phyloP scores from a whole-genome alignment of 148 eudicot species.

The Heliosperma pusillum region DNA sequence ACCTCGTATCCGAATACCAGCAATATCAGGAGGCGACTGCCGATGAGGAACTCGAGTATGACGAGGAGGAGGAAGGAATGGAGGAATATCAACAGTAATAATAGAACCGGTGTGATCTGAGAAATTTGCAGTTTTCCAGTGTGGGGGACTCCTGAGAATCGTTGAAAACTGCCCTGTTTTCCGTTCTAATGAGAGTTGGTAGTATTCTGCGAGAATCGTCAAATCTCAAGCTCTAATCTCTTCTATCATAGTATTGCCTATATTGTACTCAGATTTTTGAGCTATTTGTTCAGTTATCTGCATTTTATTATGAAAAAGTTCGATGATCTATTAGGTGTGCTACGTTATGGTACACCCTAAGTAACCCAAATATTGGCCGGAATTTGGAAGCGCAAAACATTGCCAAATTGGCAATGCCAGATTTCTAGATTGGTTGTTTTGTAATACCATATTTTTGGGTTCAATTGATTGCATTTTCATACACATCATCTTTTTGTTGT shows the following conservation, averaged over 20 bases:
- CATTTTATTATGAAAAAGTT: too few relatives aligned
- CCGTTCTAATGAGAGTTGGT: conserved; percentile 11
- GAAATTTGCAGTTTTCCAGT: conserved; percentile 1
- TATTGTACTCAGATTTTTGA: background rate
- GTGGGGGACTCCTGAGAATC: conserved; percentile 6
- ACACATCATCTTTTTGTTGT: too few relatives aligned
- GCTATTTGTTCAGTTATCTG: background rate
- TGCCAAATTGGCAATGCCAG: too few relatives aligned
- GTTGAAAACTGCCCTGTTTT: conserved; percentile 18
- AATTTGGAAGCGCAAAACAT: too few relatives aligned
- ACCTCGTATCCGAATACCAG: conserved; percentile 38
- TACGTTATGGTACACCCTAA: too few relatives aligned
- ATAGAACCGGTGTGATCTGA: background rate
- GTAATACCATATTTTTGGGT: too few relatives aligned
- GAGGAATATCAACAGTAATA: conserved; percentile 19
- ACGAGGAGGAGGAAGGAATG: conserved; percentile 27
- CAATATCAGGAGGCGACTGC: conserved; percentile 43
- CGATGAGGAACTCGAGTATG: conserved; percentile 36
- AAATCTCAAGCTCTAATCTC: background rate
- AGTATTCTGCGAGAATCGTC: background rate
- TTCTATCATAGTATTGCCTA: background rate
- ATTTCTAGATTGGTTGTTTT: too few relatives aligned
- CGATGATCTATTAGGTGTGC: too few relatives aligned
- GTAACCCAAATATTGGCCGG: too few relatives aligned
- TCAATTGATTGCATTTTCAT: too few relatives aligned